These are phyloP conservation scores for barrel medic (Medicago truncatula) DNA, from an alignment of 306 rosid species.

Conservation along the genomic window DNA sequence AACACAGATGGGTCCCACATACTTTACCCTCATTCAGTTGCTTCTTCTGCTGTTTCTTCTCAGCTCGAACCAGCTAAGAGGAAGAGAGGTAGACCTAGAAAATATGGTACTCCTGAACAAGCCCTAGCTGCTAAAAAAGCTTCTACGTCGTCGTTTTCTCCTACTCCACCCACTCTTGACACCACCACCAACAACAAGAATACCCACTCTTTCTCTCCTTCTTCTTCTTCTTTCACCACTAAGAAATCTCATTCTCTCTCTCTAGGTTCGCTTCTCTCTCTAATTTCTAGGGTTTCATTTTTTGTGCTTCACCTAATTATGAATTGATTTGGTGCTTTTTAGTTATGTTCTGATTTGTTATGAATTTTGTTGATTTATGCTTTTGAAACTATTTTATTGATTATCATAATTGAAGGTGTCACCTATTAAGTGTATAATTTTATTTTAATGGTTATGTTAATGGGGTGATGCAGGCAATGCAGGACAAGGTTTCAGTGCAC, in stretches of 20 bases:
- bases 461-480: conserved; percentile 74
- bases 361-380: neutral
- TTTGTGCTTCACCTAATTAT: neutral
- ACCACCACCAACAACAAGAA: conserved; percentile 55
- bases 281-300: neutral
- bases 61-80: conserved; percentile 71
- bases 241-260: conserved; percentile 68
- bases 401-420: neutral
- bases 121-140: conserved; percentile 92
- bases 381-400: neutral
- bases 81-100: conserved; percentile 91
- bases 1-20: conserved; percentile 64
- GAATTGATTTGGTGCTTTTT: neutral
- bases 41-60: conserved; percentile 63
- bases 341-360: neutral
- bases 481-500: conserved; percentile 86
- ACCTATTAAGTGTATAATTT: neutral
- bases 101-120: conserved; percentile 86
- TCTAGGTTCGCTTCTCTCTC: conserved; percentile 55
- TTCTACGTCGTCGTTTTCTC: conserved; percentile 64
- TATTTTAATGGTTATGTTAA: conserved; percentile 29
- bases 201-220: conserved; percentile 49
- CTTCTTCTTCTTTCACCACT: conserved; percentile 55
- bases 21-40: conserved; percentile 75
- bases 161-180: conserved; percentile 31